Evolutionary conservation across 768 basidiomycete species (phyloP).

Genomic region (Suillus variegatus): DNA sequence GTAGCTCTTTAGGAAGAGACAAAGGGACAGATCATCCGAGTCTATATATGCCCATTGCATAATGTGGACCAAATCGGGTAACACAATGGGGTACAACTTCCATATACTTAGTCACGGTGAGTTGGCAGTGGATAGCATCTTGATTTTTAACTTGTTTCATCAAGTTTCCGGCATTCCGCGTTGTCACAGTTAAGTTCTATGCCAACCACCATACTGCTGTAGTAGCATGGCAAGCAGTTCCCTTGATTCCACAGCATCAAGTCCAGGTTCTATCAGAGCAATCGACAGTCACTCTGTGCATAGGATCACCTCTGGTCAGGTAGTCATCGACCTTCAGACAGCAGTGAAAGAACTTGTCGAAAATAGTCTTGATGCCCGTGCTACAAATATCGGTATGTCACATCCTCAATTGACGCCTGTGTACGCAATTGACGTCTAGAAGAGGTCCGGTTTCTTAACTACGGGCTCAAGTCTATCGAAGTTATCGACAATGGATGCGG

Average conservation of each 20-base stretch:
- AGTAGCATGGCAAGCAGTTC: background rate
- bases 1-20: background rate
- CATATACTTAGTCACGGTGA: background rate
- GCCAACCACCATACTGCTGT: background rate
- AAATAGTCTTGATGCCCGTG: slow-evolving; percentile 92
- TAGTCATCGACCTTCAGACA: slow-evolving; percentile 89
- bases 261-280: slow-evolving; percentile 39
- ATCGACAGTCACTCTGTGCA: slow-evolving; percentile 84
- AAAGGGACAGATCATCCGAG: background rate
- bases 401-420: background rate
- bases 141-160: background rate
- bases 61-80: background rate
- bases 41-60: background rate
- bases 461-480: slow-evolving; percentile 81
- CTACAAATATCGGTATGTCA: slow-evolving; percentile 76
- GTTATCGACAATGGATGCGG: slow-evolving; percentile 93
- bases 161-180: background rate
- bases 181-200: background rate
- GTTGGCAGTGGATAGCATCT: background rate
- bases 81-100: background rate
- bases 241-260: background rate
- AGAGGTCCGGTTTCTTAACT: slow-evolving; percentile 92
- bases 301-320: slow-evolving; percentile 91
- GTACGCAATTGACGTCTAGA: slow-evolving; percentile 7
- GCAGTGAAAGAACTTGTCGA: slow-evolving; percentile 97